A percentile compares a stretch with the other conserved stretches of the same genome.
Evolutionary conservation across 2,329 filamentous ascomycete genomes (phyloP).

Genomic region (Aureobasidium sp.): DNA sequence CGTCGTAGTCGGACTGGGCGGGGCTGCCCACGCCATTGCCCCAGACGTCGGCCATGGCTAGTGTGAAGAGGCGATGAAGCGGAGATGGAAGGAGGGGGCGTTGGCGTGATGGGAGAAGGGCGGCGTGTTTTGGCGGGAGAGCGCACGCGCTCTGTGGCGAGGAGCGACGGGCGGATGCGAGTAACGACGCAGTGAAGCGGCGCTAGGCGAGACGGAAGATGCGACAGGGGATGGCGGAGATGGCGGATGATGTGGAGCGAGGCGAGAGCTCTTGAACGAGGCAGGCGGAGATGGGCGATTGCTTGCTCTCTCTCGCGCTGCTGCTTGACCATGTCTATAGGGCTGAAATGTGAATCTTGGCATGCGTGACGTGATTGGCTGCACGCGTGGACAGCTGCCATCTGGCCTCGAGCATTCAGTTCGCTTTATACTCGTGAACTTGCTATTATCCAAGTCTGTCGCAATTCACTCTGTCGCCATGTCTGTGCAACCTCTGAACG

Average conservation of each 20-base stretch:
- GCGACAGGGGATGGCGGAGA: background rate
- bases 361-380: conserved; percentile 3
- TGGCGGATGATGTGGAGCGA: background rate
- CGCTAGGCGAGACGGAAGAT: conserved; percentile 5
- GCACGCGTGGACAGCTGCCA: background rate
- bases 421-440: background rate
- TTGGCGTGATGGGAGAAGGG: background rate
- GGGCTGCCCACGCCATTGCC: conserved; percentile 10
- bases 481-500: conserved; percentile 70
- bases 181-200: conserved; percentile 16
- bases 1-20: conserved; percentile 21
- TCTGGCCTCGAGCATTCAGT: conserved; percentile 12
- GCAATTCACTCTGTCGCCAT: conserved; percentile 41
- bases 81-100: background rate
- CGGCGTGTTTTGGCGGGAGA: background rate
- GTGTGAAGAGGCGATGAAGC: background rate
- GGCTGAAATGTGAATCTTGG: conserved; percentile 2
- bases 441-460: background rate
- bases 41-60: conserved; percentile 19
- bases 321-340: background rate
- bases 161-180: background rate
- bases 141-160: conserved; percentile 11
- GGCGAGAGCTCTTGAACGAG: background rate
- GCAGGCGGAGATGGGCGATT: background rate
- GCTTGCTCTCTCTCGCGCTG: background rate